A percentile compares a stretch with the other conserved stretches of the same genome.
Conservation (phyloP, 2,329 filamentous ascomycete species). For the Aureobasidium namibiae region DNA sequence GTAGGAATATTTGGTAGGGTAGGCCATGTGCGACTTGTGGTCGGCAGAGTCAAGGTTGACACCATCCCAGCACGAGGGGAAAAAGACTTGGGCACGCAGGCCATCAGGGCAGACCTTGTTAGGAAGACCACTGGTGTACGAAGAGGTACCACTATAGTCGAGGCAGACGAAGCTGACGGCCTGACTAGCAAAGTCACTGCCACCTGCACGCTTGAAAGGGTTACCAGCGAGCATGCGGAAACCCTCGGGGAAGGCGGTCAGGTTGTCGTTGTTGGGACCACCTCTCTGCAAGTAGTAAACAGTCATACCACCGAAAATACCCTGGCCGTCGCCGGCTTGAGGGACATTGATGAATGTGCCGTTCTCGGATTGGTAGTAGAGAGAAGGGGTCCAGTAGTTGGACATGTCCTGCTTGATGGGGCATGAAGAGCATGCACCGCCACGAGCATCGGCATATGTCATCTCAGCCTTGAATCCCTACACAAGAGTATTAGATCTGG, state of each 20-base stretch:
- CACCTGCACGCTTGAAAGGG: constrained; percentile 48
- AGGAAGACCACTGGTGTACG: constrained; percentile 56
- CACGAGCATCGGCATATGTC: constrained; percentile 50
- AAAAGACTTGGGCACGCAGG: constrained; percentile 58
- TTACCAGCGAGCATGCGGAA: constrained; percentile 66
- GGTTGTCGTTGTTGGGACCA: constrained; percentile 52
- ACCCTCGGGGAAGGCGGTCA: constrained; percentile 61
- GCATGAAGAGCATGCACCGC: constrained; percentile 64
- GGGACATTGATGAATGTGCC: constrained; percentile 53
- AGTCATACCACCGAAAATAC: constrained; percentile 52
- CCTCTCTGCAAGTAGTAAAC: constrained; percentile 60
- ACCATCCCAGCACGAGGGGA: constrained; percentile 68
- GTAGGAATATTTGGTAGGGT: constrained; percentile 40
- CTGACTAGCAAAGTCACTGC: constrained; percentile 43
- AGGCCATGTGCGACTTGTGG: constrained; percentile 59
- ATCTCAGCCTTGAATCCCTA: constrained; percentile 53
- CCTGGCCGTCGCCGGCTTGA: constrained; percentile 37
- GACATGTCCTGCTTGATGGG: constrained; percentile 59
- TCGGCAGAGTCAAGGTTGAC: constrained; percentile 47
- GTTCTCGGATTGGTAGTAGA: constrained; percentile 60
- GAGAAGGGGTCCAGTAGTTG: constrained; percentile 68
- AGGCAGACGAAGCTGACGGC: constrained; percentile 53
- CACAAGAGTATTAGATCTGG: neutral
- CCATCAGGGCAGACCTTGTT: constrained; percentile 59
- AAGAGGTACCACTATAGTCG: constrained; percentile 34